Percentiles rank a stretch among this genome's conserved stretches.
phyloP scores from a whole-genome alignment of 108 stramenopile species.

The Nannochloropsis granulata region DNA sequence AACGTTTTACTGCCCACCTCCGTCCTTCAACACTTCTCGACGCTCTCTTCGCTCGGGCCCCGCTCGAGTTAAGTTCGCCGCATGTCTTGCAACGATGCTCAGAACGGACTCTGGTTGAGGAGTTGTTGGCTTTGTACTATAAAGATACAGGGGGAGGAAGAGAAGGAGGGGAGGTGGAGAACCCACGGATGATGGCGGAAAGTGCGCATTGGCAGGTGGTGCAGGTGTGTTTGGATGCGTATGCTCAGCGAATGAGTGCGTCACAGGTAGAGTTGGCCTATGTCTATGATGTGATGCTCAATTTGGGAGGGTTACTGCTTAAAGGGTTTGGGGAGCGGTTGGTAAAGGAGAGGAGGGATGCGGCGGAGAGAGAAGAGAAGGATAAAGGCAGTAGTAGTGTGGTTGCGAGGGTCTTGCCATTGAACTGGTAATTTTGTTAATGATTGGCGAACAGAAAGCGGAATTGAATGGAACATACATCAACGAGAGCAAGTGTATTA shows the following conservation, averaged over 20 bases:
- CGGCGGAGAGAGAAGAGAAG: not conserved
- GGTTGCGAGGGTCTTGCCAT: not conserved
- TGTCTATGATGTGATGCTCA: not conserved
- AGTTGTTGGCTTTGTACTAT: not conserved
- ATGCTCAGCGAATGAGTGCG: not conserved
- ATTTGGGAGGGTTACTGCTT: not conserved
- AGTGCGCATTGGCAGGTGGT: constrained; percentile 11
- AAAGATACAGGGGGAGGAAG: not conserved
- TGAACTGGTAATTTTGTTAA: not conserved
- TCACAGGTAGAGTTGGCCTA: not conserved
- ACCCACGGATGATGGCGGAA: constrained; percentile 8
- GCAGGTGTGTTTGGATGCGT: constrained; percentile 8
- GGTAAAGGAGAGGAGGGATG: not conserved
- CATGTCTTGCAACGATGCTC: not conserved
- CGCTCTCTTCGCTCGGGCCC: constrained; percentile 10
- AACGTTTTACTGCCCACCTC: constrained; percentile 16
- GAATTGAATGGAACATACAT: too few species aligned
- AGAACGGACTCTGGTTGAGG: constrained; percentile 1
- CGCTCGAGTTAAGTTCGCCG: constrained; percentile 11
- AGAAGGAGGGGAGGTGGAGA: not conserved
- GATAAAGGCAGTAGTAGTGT: not conserved
- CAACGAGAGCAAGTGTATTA: too few species aligned
- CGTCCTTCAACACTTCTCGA: constrained; percentile 6
- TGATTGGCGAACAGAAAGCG: too few species aligned
- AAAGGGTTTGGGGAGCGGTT: not conserved